These are phyloP conservation scores for Tuber umbilicatum DNA, from an alignment of 495 filamentous ascomycete genomes.

Conservation along the genomic window DNA sequence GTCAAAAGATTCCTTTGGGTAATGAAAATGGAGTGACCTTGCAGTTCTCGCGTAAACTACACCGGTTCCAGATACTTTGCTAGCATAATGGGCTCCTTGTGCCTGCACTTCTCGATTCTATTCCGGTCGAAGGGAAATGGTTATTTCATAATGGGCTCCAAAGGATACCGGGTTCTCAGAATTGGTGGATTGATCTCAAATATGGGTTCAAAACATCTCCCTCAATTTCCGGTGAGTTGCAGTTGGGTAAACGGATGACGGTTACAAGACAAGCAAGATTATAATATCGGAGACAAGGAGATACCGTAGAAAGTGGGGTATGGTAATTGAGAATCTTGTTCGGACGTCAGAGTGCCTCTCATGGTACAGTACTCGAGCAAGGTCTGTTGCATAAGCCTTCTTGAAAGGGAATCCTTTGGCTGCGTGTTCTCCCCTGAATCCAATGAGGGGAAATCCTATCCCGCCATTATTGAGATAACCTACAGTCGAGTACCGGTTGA, in stretches of 20 bases:
- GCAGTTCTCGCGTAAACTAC: not conserved
- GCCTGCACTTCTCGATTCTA: not conserved
- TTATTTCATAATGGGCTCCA: no score
- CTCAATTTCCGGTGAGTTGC: not conserved
- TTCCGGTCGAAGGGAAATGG: not conserved
- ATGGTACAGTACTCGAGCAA: no score
- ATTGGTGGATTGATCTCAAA: not conserved
- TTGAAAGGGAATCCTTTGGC: no score
- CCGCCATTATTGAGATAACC: no score
- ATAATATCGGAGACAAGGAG: not conserved
- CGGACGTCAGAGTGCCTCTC: no score
- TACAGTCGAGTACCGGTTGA: no score
- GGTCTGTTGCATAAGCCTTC: no score
- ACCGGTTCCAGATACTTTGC: not conserved
- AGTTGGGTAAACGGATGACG: not conserved
- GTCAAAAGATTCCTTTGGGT: not conserved
- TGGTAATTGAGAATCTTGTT: no score
- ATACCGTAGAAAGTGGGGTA: no score
- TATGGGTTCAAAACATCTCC: not conserved
- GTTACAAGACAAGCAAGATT: not conserved
- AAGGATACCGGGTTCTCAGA: not conserved
- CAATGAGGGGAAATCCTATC: no score
- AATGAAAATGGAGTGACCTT: not conserved
- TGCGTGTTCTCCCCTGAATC: no score
- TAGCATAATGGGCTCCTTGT: not conserved